Percentiles rank a stretch among this genome's conserved stretches.
These are phyloP conservation scores for Botryotinia calthae DNA, from an alignment of 2,329 filamentous ascomycete genomes.

Conservation along the genomic window DNA sequence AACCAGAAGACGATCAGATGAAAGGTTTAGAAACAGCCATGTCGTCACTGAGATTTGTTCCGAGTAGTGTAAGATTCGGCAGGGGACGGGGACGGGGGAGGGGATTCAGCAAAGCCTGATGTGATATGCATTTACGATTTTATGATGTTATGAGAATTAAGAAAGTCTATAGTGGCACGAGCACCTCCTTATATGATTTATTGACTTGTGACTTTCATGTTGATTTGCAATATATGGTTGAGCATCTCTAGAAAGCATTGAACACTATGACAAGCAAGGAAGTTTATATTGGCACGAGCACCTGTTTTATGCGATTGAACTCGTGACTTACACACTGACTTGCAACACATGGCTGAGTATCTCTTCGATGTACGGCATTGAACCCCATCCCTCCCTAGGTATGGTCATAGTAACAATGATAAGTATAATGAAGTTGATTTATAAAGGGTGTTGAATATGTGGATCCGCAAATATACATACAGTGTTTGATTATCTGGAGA, in stretches of 20 bases:
- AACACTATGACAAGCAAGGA: neutral
- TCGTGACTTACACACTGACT: neutral
- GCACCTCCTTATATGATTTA: neutral
- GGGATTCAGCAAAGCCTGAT: slow-evolving; percentile 36
- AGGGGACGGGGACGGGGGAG: slow-evolving; percentile 34
- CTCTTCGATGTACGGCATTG: neutral
- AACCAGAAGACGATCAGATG: slow-evolving; percentile 44
- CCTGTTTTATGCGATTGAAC: neutral
- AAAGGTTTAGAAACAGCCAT: slow-evolving; percentile 64
- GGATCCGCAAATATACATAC: neutral
- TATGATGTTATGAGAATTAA: slow-evolving; percentile 15
- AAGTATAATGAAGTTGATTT: neutral
- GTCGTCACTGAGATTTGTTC: slow-evolving; percentile 70
- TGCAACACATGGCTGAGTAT: neutral
- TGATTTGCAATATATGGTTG: neutral
- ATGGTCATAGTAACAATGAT: neutral
- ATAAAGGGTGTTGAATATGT: neutral
- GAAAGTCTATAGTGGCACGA: slow-evolving; percentile 10
- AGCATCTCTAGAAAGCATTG: neutral
- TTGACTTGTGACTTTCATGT: neutral
- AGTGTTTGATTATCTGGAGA: neutral
- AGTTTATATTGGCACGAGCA: slow-evolving; percentile 11
- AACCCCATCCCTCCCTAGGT: neutral
- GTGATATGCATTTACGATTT: slow-evolving; percentile 9
- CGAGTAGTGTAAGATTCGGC: slow-evolving; percentile 64